phyloP scores from a whole-genome alignment of 164 flowering plant genomes.

The Platanus orientalis region DNA sequence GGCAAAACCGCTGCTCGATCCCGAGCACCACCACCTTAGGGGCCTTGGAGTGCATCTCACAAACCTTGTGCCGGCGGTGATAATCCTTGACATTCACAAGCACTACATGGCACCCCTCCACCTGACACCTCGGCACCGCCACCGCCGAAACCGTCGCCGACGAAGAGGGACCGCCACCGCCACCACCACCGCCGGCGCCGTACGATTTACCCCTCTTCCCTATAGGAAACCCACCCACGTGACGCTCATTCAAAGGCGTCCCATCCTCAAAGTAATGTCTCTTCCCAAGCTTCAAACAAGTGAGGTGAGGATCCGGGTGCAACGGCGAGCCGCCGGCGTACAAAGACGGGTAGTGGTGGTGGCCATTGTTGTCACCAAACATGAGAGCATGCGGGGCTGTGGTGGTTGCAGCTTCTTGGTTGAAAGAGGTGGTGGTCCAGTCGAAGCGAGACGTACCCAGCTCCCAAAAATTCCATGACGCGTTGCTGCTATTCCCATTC shows the following conservation, averaged over 20 bases:
- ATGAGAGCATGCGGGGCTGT: slow-evolving; percentile 14
- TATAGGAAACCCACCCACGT: slow-evolving; percentile 17
- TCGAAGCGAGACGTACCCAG: slow-evolving; percentile 13
- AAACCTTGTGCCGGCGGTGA: slow-evolving; percentile 18
- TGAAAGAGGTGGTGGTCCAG: slow-evolving; percentile 14
- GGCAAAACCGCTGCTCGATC: slow-evolving; percentile 18
- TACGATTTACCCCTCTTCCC: slow-evolving; percentile 40
- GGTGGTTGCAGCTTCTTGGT: not conserved
- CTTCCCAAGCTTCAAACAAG: slow-evolving; percentile 66
- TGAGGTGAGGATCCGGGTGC: slow-evolving; percentile 49
- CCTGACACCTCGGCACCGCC: slow-evolving; percentile 13
- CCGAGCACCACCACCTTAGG: slow-evolving; percentile 12
- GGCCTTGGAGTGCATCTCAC: slow-evolving; percentile 18
- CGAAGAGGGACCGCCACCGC: not conserved
- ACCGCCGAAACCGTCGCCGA: not conserved
- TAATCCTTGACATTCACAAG: slow-evolving; percentile 11
- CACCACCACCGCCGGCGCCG: slow-evolving; percentile 7
- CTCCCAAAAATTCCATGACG: slow-evolving; percentile 29
- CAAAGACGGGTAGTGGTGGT: slow-evolving; percentile 6
- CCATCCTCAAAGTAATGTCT: slow-evolving; percentile 54
- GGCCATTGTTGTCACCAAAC: slow-evolving; percentile 1
- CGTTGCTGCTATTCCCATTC: slow-evolving; percentile 13
- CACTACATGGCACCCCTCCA: slow-evolving; percentile 8
- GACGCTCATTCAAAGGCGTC: slow-evolving; percentile 12
- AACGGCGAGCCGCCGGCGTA: slow-evolving; percentile 18